Conservation (phyloP, 768 basidiomycete species). For the Clathrus columnatus region DNA sequence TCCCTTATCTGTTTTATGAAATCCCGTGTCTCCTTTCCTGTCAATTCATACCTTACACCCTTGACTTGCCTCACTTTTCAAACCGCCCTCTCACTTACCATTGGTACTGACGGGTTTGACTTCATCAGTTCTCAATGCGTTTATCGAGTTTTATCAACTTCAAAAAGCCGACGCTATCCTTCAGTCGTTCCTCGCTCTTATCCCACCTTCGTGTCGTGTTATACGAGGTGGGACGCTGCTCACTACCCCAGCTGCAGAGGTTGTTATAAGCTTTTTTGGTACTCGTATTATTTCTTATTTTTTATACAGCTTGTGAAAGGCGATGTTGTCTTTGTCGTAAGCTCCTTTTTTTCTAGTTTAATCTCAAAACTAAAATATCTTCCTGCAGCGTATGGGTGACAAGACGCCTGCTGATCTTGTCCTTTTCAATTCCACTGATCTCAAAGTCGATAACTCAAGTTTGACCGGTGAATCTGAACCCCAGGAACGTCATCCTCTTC, state of each 20-base stretch:
- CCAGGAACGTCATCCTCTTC: conserved; percentile 44
- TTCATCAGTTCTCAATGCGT: conserved; percentile 45
- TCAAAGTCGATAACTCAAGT: conserved; percentile 66
- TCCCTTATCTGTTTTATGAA: background rate
- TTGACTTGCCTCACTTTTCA: too few species aligned
- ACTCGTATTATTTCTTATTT: background rate
- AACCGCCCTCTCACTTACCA: too few species aligned
- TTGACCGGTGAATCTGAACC: conserved; percentile 66
- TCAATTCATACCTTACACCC: too few species aligned
- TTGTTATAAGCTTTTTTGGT: background rate
- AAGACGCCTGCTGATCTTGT: conserved; percentile 65
- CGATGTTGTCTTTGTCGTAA: conserved; percentile 53
- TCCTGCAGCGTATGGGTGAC: conserved; percentile 49
- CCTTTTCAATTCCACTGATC: conserved; percentile 48
- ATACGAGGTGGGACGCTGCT: conserved; percentile 48
- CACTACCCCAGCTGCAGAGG: conserved; percentile 47
- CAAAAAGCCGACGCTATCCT: conserved; percentile 69
- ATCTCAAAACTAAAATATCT: background rate
- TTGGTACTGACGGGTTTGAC: background rate
- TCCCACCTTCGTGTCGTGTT: conserved; percentile 58
- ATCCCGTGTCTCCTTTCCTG: too few species aligned
- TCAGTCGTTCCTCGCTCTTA: conserved; percentile 66
- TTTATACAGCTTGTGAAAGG: conserved; percentile 44
- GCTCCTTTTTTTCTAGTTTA: conserved; percentile 11
- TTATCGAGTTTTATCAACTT: conserved; percentile 61